Evolutionary conservation across 768 basidiomycete species (phyloP), one percentile per base, ranked within the genome.

Genomic region (Tulasnella sp.): DNA sequence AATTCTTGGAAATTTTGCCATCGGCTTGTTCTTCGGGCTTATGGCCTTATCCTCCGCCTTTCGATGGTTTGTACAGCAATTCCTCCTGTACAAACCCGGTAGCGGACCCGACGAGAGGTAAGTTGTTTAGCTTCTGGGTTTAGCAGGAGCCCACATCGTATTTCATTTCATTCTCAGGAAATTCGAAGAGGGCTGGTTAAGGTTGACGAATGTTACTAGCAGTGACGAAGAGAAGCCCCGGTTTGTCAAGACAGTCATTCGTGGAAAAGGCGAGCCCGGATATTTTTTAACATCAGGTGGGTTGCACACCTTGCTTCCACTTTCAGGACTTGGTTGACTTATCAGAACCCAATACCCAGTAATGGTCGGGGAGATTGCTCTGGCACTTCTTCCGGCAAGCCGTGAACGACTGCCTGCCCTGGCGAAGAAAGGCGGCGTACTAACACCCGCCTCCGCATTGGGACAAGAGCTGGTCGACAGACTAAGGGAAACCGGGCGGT

Each of bases 381-480:
- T 98, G 18, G 88, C 88, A 23, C 85, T 96, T 73, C 85, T 91
- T 23, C 85, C 93, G 2, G 87, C 89, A 16, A 81, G 86, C 39
- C 85, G 88, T 23, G 86, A 85, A 20, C 82, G 85, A 5, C 88
- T 95, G 1, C 89, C 94, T 0, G 80, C 86, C 0, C 83, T 91
- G 9, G 91, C 88, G 4, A 86, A 85, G 72, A 83, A 86, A 70
- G 96, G 95, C 16, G 96, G 96, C 0, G 84, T 96, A 2, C 85
- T 98, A 72, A 98, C 96, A 1, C 91, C 96, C 0, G 89, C 91
- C 84, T 90, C 89, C 5, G 96, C 93, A 1, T 87, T 97, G 77
- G 96, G 95, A 20, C 90, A 93, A 79, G 88, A 90, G 9, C 83
- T 96, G 48, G 85, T 95, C 46, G 87, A 89, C 80, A 87, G 96